phyloP scores from a whole-genome alignment of 75 land plant species.

The Adiantum capillusveneris region DNA sequence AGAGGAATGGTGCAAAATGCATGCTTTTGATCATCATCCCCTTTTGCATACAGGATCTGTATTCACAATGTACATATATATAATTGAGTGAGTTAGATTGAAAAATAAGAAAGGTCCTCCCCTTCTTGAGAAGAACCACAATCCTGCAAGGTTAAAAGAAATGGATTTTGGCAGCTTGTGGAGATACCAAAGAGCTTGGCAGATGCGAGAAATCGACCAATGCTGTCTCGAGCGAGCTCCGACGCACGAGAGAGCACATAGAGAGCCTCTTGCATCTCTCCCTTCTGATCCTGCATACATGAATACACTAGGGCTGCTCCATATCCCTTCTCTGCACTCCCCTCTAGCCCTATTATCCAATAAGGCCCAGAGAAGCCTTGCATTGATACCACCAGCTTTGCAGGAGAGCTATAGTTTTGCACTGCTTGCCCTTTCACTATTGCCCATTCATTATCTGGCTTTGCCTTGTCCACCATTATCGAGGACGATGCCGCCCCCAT shows the following conservation, averaged over 20 bases:
- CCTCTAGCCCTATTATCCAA: slow-evolving; percentile 19
- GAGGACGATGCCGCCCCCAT: neutral
- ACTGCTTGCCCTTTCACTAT: neutral
- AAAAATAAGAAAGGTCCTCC: too few relatives aligned
- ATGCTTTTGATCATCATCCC: too few relatives aligned
- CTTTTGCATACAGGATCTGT: too few relatives aligned
- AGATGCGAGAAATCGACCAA: slow-evolving; percentile 4
- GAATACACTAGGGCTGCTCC: slow-evolving; percentile 16
- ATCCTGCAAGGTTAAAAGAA: slow-evolving; percentile 6
- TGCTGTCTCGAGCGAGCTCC: neutral
- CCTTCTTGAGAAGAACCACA: neutral
- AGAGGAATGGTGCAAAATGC: too few relatives aligned
- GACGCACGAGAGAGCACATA: slow-evolving; percentile 9
- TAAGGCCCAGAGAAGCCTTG: slow-evolving; percentile 14
- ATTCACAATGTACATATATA: too few relatives aligned
- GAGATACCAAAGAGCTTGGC: slow-evolving; percentile 7
- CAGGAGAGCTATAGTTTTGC: slow-evolving; percentile 11
- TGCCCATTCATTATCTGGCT: neutral
- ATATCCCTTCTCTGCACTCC: slow-evolving; percentile 6
- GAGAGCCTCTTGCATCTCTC: slow-evolving; percentile 3
- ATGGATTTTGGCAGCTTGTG: slow-evolving; percentile 12
- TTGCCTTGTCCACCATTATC: neutral
- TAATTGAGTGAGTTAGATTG: too few relatives aligned
- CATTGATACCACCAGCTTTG: slow-evolving; percentile 9
- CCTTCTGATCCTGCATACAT: slow-evolving; percentile 5